Base-by-base conservation (phyloP, 2,329 filamentous ascomycete genomes). In the Sporothrix brunneoviolacea region DNA sequence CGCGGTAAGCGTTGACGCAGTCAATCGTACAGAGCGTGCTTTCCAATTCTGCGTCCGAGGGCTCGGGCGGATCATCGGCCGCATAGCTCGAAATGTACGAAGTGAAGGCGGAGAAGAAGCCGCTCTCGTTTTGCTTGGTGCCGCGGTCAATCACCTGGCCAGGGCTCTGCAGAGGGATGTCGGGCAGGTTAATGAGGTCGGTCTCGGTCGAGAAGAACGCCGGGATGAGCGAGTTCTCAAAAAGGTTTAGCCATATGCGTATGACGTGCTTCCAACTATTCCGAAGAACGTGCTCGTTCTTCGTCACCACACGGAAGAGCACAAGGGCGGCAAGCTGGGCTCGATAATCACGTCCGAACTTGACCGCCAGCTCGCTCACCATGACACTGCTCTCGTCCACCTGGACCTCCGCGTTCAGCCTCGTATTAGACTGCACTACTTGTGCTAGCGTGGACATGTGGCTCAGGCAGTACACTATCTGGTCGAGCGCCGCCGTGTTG, bases 51-150 rank as follows among this genome's bases (percentile, higher is more conserved):
- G 97, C 91, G 57, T 97, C 90, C 1, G 93, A 97, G 3, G 93
- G 93, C 69, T 98, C 93, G 0, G 93, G 93, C 12, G 93, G 93
- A 62, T 98, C 93, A 66, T 97, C 93, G 10, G 93, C 94, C 37
- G 94, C 93, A 65, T 98, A 97, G 65, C 91, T 97, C n/a, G 91
- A 95, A 28, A 98, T 90, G 62, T 97, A 98, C 5, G 88, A 95
- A 0, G 91, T 94, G 61, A 98, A 88, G 1, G 91, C 90, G 4
- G 91, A 95, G 64, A 98, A 90, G 44, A 98, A 79, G 6, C 93
- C 90, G 3, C 83, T 83, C 24, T 98, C 93, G 52, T 76, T 80
- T 30, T 83, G 75, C 56, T 88, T 86, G 37, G 86, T 77, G 51
- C 84, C 90, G 51, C 91, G 83, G 64, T 97, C 93, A 57, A 98